These are phyloP conservation scores for Spathaspora arborariae DNA, from an alignment of 805 yeast species.

Conservation along the genomic window DNA sequence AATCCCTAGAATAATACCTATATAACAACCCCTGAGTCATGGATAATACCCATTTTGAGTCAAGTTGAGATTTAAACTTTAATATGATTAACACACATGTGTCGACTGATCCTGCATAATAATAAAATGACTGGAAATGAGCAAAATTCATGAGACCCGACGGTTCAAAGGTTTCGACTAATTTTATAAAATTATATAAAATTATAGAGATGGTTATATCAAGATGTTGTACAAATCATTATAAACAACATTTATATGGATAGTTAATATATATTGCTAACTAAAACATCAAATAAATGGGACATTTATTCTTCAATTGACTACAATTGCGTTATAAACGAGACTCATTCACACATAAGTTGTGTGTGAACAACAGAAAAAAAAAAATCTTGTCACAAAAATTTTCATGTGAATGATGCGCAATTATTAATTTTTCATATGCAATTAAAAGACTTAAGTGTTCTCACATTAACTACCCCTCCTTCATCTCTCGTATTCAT, in stretches of 20 bases:
- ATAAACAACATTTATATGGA: too few relatives aligned
- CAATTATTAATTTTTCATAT: neutral
- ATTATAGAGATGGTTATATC: too few relatives aligned
- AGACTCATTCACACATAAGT: too few relatives aligned
- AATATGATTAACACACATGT: neutral
- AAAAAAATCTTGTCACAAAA: neutral
- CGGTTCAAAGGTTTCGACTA: neutral
- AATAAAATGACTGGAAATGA: neutral
- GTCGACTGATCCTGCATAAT: neutral
- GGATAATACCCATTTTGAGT: neutral
- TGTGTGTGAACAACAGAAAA: neutral
- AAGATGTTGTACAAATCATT: too few relatives aligned
- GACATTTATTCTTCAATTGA: too few relatives aligned
- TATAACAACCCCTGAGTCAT: neutral
- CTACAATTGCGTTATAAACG: too few relatives aligned
- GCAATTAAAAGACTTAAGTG: neutral
- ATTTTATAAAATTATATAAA: too few relatives aligned
- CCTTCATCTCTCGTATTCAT: neutral
- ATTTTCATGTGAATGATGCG: neutral
- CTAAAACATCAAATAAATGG: too few relatives aligned
- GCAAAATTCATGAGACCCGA: neutral
- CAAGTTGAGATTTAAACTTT: neutral
- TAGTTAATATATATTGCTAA: too few relatives aligned
- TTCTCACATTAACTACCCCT: neutral
- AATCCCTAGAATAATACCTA: too few relatives aligned